Conservation (phyloP, 371 early-diverging fungal species). For the Apophysomyces elegans region DNA sequence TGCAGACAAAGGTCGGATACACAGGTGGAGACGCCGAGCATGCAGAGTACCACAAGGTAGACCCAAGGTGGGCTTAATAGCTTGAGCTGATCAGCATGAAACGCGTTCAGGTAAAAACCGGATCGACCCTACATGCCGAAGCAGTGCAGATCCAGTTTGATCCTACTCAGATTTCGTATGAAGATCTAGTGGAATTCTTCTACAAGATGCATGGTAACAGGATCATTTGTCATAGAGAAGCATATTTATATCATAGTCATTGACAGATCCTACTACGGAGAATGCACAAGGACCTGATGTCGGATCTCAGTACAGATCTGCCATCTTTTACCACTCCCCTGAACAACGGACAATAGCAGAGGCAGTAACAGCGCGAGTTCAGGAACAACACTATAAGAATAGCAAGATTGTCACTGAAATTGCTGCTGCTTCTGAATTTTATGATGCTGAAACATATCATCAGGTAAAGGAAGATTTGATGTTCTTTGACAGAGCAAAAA, state of each 20-base stretch:
- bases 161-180: slow-evolving; percentile 67
- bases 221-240: neutral
- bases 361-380: slow-evolving; percentile 61
- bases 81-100: neutral
- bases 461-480: slow-evolving; percentile 43
- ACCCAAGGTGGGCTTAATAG: neutral
- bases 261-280: slow-evolving; percentile 54
- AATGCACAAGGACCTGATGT: slow-evolving; percentile 45
- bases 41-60: slow-evolving; percentile 67
- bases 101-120: slow-evolving; percentile 60
- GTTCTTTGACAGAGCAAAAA: neutral
- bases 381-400: slow-evolving; percentile 62
- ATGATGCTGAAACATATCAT: slow-evolving; percentile 89
- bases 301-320: slow-evolving; percentile 69
- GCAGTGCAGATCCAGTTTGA: slow-evolving; percentile 78
- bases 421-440: slow-evolving; percentile 69
- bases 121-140: slow-evolving; percentile 82
- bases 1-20: slow-evolving; percentile 79
- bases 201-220: slow-evolving; percentile 78
- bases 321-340: slow-evolving; percentile 78
- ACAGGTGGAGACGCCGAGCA: slow-evolving; percentile 66
- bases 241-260: neutral
- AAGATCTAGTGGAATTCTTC: slow-evolving; percentile 75
- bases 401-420: slow-evolving; percentile 71
- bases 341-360: slow-evolving; percentile 81